These are phyloP conservation scores for Hymenotorrendiella dingleyae DNA, from an alignment of 2,329 filamentous ascomycete species.

Conservation along the genomic window DNA sequence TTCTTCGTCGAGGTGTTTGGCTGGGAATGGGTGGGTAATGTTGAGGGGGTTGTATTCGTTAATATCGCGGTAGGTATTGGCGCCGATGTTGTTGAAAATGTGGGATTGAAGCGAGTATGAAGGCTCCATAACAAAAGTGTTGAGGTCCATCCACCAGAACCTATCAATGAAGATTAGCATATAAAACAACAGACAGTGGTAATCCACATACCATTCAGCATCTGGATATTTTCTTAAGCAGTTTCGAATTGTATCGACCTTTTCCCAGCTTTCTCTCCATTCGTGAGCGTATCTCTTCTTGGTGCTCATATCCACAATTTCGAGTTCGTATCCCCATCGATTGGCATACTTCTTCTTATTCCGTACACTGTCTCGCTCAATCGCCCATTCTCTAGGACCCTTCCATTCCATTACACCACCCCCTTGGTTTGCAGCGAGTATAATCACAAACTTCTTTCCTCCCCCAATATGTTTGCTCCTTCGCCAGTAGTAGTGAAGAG, in stretches of 20 bases:
- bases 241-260: slow-evolving; percentile 87
- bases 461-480: slow-evolving; percentile 69
- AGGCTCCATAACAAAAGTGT: slow-evolving; percentile 97
- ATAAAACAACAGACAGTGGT: slow-evolving; percentile 1
- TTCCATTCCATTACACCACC: slow-evolving; percentile 99
- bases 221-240: slow-evolving; percentile 89
- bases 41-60: slow-evolving; percentile 94
- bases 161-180: slow-evolving; percentile 43
- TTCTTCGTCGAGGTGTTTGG: slow-evolving; percentile 68
- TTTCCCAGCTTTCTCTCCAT: slow-evolving; percentile 99
- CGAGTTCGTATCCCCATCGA: slow-evolving; percentile 89
- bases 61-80: slow-evolving; percentile 86
- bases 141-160: slow-evolving; percentile 99
- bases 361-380: slow-evolving; percentile 89
- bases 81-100: slow-evolving; percentile 74
- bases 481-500: slow-evolving; percentile 55
- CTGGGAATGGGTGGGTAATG: slow-evolving; percentile 74
- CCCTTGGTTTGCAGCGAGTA: slow-evolving; percentile 87
- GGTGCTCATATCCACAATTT: slow-evolving; percentile 97
- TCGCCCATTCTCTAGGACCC: slow-evolving; percentile 93
- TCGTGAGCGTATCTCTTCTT: slow-evolving; percentile 98
- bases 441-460: slow-evolving; percentile 87
- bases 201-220: slow-evolving; percentile 75
- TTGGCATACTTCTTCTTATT: slow-evolving; percentile 89
- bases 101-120: slow-evolving; percentile 83